Conservation (phyloP, 768 basidiomycete species). For the Hypsizygus marmoreus region DNA sequence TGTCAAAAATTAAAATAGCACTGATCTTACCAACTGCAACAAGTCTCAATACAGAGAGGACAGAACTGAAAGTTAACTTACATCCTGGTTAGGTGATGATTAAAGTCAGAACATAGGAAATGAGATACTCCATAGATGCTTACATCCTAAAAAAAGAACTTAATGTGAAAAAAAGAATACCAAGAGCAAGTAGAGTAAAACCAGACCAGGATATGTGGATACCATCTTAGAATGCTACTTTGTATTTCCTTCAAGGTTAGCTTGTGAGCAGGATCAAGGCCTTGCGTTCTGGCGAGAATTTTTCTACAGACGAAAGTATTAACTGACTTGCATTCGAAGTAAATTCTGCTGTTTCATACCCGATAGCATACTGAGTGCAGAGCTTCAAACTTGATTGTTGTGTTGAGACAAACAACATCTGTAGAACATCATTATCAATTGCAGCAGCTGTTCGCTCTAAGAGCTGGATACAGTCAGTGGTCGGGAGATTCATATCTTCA, state of each 20-base stretch:
- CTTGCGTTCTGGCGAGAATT: constrained; percentile 9
- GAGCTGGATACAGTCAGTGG: constrained; percentile 5
- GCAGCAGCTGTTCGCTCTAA: constrained; percentile 8
- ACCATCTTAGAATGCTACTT: constrained; percentile 8
- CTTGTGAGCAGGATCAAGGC: background rate
- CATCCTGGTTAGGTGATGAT: no score
- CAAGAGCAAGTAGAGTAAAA: no score
- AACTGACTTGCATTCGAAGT: background rate
- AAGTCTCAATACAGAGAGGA: no score
- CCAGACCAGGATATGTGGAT: constrained; percentile 16
- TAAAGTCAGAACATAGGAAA: no score
- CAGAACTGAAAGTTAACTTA: no score
- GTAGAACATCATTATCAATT: constrained; percentile 14
- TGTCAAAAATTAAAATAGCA: no score
- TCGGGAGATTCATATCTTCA: constrained; percentile 8
- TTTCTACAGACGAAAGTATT: constrained; percentile 1
- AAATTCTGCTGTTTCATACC: background rate
- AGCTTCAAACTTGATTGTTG: constrained; percentile 8
- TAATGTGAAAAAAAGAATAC: no score
- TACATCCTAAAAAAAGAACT: no score
- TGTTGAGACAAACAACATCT: constrained; percentile 12
- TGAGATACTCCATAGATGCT: no score
- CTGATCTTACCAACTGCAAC: no score
- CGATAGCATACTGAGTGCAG: constrained; percentile 12
- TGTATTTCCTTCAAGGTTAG: constrained; percentile 11